Conservation (phyloP, 1,284 basidiomycete species). For the Pseudozyma pruni region DNA sequence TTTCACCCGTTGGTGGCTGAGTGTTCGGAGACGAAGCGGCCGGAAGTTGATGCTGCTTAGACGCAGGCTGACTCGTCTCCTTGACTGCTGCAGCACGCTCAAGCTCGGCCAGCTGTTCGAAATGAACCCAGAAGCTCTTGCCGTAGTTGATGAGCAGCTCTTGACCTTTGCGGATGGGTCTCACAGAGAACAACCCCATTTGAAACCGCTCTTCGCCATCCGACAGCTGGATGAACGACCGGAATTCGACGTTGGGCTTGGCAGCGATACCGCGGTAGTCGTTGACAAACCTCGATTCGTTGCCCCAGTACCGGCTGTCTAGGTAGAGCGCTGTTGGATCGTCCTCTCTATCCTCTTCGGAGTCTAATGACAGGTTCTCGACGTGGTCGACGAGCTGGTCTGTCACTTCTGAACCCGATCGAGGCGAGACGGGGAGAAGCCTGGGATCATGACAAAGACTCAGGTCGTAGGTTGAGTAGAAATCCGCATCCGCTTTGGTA, state of each 20-base stretch:
- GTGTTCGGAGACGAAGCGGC: no score
- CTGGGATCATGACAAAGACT: conserved; percentile 27
- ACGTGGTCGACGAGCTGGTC: not conserved
- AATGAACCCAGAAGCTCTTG: conserved; percentile 82
- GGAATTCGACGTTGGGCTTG: conserved; percentile 54
- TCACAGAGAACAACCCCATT: conserved; percentile 64
- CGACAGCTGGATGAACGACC: conserved; percentile 36
- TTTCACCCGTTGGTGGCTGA: not conserved
- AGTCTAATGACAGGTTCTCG: not conserved
- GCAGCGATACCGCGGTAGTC: conserved; percentile 57
- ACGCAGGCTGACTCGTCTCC: not conserved
- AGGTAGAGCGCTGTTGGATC: conserved; percentile 35
- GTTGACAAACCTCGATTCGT: conserved; percentile 73
- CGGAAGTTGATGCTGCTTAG: no score
- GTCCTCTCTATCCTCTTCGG: not conserved
- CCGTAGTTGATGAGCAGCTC: conserved; percentile 91
- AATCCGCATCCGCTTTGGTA: conserved; percentile 73
- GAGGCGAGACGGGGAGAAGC: not conserved
- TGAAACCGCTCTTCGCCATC: conserved; percentile 5
- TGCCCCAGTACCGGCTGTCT: conserved; percentile 72
- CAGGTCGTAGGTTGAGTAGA: conserved; percentile 83
- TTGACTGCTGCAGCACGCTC: not conserved
- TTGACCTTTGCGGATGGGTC: conserved; percentile 79
- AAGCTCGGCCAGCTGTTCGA: conserved; percentile 16
- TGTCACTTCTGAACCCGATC: not conserved